phyloP scores from a whole-genome alignment of 2,329 filamentous ascomycete species.

The Colletotrichum trifolii region DNA sequence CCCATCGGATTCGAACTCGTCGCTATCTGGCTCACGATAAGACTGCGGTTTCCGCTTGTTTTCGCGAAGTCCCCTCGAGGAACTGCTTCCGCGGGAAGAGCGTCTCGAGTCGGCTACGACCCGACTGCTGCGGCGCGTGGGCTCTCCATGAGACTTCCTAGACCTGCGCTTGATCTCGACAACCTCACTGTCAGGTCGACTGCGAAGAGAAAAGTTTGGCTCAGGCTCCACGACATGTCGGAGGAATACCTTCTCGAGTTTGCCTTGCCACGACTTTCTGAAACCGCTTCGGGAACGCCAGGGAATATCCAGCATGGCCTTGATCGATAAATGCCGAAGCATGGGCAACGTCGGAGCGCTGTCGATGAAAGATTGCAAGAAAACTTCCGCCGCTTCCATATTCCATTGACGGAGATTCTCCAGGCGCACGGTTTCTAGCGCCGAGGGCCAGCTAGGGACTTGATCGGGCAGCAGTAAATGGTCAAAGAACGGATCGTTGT shows the following conservation, averaged over 20 bases:
- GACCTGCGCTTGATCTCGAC: conserved; percentile 16
- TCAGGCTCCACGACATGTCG: conserved; percentile 57
- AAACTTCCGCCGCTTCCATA: conserved; percentile 74
- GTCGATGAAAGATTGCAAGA: conserved; percentile 83
- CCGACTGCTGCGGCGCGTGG: conserved; percentile 52
- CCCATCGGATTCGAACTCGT: conserved; percentile 50
- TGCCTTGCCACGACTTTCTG: conserved; percentile 80
- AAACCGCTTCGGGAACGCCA: conserved; percentile 88
- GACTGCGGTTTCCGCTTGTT: conserved; percentile 38
- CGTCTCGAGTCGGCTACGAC: conserved; percentile 44
- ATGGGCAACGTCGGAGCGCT: conserved; percentile 73
- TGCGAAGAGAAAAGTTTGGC: conserved; percentile 40
- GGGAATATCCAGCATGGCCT: conserved; percentile 80
- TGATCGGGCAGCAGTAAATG: conserved; percentile 72
- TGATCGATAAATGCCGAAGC: conserved; percentile 78
- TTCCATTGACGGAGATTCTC: conserved; percentile 82
- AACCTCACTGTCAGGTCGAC: not conserved
- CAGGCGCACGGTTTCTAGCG: conserved; percentile 77
- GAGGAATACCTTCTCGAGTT: conserved; percentile 74
- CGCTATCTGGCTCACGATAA: conserved; percentile 60
- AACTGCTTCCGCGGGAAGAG: conserved; percentile 45
- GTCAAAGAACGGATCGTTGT: conserved; percentile 81
- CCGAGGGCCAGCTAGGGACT: conserved; percentile 81
- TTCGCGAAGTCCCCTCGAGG: conserved; percentile 40
- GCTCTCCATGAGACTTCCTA: conserved; percentile 24